Percentiles rank a stretch among this genome's conserved stretches.
These are phyloP conservation scores for Myrica gale DNA, from an alignment of 306 rosid genomes.

Conservation along the genomic window DNA sequence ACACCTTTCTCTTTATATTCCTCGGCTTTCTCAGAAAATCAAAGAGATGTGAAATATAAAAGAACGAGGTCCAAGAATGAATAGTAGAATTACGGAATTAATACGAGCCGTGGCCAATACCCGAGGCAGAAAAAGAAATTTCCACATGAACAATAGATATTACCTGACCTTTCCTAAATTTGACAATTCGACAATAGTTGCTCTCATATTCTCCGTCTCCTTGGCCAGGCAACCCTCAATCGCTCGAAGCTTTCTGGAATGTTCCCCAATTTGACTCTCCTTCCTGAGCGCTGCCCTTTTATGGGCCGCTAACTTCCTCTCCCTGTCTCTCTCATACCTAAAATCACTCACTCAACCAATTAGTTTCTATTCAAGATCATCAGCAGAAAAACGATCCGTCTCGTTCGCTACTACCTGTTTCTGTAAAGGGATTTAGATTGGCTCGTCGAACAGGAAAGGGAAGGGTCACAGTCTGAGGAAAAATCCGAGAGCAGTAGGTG, in stretches of 20 bases:
- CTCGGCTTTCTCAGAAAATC: too few relatives aligned
- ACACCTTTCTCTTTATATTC: too few relatives aligned
- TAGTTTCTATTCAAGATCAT: neutral
- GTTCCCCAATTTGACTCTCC: constrained; percentile 63
- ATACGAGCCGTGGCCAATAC: too few relatives aligned
- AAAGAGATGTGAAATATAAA: too few relatives aligned
- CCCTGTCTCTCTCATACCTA: constrained; percentile 65
- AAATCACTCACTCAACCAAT: neutral
- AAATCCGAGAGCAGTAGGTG: constrained; percentile 60
- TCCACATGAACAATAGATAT: neutral
- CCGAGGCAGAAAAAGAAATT: too few relatives aligned
- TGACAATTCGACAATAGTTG: constrained; percentile 45
- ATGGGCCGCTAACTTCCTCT: constrained; percentile 56
- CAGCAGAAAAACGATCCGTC: neutral
- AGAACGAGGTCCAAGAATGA: too few relatives aligned
- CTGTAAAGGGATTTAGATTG: constrained; percentile 48
- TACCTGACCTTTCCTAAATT: constrained; percentile 60
- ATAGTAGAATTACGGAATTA: too few relatives aligned
- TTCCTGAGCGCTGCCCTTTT: constrained; percentile 56
- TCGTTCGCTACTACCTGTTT: constrained; percentile 33
- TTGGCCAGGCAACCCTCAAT: constrained; percentile 36
- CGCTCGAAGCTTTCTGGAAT: constrained; percentile 47
- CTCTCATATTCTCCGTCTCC: constrained; percentile 40
- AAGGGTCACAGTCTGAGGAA: constrained; percentile 12
- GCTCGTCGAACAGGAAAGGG: constrained; percentile 17